phyloP scores from a whole-genome alignment of 257 asterid species.

The Linderniella brevidens region DNA sequence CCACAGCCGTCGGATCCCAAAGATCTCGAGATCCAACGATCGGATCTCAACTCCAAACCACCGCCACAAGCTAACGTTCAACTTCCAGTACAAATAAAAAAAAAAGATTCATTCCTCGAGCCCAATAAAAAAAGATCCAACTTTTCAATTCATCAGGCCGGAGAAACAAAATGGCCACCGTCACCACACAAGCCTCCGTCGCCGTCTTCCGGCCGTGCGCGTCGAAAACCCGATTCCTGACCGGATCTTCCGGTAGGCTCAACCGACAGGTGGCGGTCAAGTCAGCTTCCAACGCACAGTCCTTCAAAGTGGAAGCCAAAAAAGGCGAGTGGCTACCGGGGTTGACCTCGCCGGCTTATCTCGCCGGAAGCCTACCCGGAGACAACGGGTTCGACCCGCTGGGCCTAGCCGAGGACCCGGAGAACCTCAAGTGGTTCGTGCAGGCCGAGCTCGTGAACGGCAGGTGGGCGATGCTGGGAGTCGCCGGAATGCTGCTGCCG shows the following conservation, averaged over 20 bases:
- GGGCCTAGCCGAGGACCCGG: slow-evolving; percentile 7
- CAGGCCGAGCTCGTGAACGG: slow-evolving; percentile 91
- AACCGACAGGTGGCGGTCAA: slow-evolving; percentile 30
- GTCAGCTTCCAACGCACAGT: slow-evolving; percentile 19
- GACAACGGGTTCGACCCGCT: slow-evolving; percentile 7
- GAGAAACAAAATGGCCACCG: slow-evolving; percentile 41
- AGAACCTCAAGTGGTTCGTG: slow-evolving; percentile 42
- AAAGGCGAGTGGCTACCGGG: slow-evolving; percentile 98
- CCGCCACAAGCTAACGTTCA: slow-evolving; percentile 27
- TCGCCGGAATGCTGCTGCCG: slow-evolving; percentile 79
- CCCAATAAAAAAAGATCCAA: slow-evolving; percentile 10
- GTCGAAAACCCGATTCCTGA: slow-evolving; percentile 38
- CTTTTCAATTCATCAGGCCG: not conserved
- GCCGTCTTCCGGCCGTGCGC: slow-evolving; percentile 57
- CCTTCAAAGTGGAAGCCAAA: slow-evolving; percentile 78
- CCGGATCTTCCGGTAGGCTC: slow-evolving; percentile 51
- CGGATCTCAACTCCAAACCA: slow-evolving; percentile 18
- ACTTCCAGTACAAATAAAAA: slow-evolving; percentile 24
- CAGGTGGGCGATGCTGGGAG: slow-evolving; percentile 96
- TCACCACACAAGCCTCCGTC: slow-evolving; percentile 57
- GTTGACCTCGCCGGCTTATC: slow-evolving; percentile 64
- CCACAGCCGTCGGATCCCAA: slow-evolving; percentile 31
- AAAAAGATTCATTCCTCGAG: not conserved
- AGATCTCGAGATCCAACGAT: slow-evolving; percentile 25
- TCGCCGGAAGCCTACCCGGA: slow-evolving; percentile 61